Percentiles rank a stretch among this genome's conserved stretches.
Evolutionary conservation across 352 stramenopile genomes (phyloP).

Genomic region (Halophytophthora polymorphica): DNA sequence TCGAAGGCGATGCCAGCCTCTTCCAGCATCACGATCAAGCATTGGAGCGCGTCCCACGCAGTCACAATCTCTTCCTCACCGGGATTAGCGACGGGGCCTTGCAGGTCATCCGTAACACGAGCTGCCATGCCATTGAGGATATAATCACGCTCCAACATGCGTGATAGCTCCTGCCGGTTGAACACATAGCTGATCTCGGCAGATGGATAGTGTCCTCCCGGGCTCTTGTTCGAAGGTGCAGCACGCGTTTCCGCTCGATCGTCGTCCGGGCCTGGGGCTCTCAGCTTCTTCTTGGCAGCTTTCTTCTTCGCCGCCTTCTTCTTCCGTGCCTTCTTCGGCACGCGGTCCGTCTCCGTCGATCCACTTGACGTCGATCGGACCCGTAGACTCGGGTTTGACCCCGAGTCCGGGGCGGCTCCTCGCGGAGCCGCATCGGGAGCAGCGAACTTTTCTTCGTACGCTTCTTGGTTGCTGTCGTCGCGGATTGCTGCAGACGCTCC

Average conservation of each 20-base stretch:
- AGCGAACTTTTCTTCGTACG: conserved; percentile 3
- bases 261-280: background rate
- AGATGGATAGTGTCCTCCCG: background rate
- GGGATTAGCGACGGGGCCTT: background rate
- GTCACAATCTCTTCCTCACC: too few relatives aligned
- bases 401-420: background rate
- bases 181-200: background rate
- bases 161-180: background rate
- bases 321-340: background rate
- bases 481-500: conserved; percentile 5
- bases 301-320: too few relatives aligned
- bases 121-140: conserved; percentile 1
- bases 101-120: background rate
- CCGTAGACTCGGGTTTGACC: background rate
- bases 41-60: too few relatives aligned
- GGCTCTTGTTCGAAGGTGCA: background rate
- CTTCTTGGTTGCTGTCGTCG: conserved; percentile 2
- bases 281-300: conserved; percentile 11
- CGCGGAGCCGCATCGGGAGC: conserved; percentile 6
- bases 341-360: too few relatives aligned
- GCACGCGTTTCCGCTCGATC: too few relatives aligned
- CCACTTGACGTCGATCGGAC: too few relatives aligned
- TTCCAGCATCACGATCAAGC: too few relatives aligned
- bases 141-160: conserved; percentile 1
- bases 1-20: too few relatives aligned